Base-by-base conservation (phyloP, 768 basidiomycete species). In the Podaxis rugospora region DNA sequence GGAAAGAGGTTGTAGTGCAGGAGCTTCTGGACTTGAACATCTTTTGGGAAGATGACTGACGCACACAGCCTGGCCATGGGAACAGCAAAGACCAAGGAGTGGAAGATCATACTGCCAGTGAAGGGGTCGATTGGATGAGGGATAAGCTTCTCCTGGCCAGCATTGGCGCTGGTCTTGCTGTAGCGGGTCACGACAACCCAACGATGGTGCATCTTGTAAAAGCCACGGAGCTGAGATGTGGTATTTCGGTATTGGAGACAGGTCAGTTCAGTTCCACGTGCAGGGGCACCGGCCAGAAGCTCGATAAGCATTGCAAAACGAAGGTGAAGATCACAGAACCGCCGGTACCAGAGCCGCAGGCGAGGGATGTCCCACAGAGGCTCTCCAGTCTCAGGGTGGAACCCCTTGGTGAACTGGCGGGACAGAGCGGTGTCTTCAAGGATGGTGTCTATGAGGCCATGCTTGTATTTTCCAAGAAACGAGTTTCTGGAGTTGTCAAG, bases 41-140 rank as follows among this genome's bases (percentile, higher is more conserved):
- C 18, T 6, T 16, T n/a, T 6, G 44, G 18, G 4, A 46, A 46
- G 13, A 46, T 16, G 44, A 46, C n/a, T 6, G 44, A 6, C n/a
- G 3, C 44, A 18, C 2, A 46, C 6, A 46, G 6, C n/a, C 21
- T 46, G n/a, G 44, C 44, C 6, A 46, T 14, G 18, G 44, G 44
- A 6, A 46, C 2, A n/a, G 14, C 44, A 46, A 46, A 46, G 44
- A 46, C n/a, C 6, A 46, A n/a, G 14, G 44, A 46, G 6, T 46
- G 44, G 18, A 46, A 46, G n/a, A 46, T 6, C 44, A 46, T 46
- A n/a, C 18, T 18, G 1, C 44, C 5, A 1, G 61, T 66, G 6
- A 73, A 58, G 0, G 55, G 66, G 61, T 71, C 67, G 0, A 73
- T 42, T 0, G 67, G 61, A 46, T 71, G 70, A 1, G 72, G 74